Base-by-base conservation (phyloP, 768 basidiomycete genomes). In the Agaricus sinodeliciosus region DNA sequence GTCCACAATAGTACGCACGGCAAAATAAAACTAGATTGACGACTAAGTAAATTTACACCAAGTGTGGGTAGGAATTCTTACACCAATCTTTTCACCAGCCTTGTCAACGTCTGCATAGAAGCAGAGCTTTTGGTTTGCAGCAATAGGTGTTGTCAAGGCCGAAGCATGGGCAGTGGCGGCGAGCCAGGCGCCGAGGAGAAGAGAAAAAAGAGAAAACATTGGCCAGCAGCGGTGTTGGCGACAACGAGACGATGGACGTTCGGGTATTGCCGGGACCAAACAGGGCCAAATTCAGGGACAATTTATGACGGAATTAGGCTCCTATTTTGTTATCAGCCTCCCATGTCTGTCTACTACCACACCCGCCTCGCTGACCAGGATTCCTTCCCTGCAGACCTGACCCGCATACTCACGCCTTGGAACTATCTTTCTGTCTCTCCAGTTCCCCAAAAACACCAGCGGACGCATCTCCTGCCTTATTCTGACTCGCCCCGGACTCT, bases 51-150 rank as follows among this genome's bases (percentile, higher is more conserved):
- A 43, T 28, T 26, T 43, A 53, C 62, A 54, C 27, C 39, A 22
- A 44, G 13, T 18, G 22, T 18, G 9, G 16, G 9, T 31, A 22
- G n/a, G 46, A 55, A 16, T 39, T 78, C 85, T 59, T 69, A 87
- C 89, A 46, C 90, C 86, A 59, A 94, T 83, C 77, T 93, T 95
- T 75, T 93, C 88, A 52, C 91, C 90, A 1, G 80, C 83, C 75
- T 94, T 95, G 75, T 99, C 96, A 18, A 95, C 94, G 64, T 94
- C 91, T 5, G 93, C 90, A 61, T 90, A 97, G 70, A 96, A 98
- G 69, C 96, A 99, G 60, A 88, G 67, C 34, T 88, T 76, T 62
- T 91, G 87, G 59, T 90, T 92, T 1, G 90, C 81, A 13, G 78
- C 69, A 57, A 93, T 83, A 18, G 82, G 68, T 2, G 90, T 94